A percentile compares a stretch with the other conserved stretches of the same genome.
These are phyloP conservation scores for Botryobasidium botryosum DNA, from an alignment of 768 basidiomycete genomes.

Conservation along the genomic window DNA sequence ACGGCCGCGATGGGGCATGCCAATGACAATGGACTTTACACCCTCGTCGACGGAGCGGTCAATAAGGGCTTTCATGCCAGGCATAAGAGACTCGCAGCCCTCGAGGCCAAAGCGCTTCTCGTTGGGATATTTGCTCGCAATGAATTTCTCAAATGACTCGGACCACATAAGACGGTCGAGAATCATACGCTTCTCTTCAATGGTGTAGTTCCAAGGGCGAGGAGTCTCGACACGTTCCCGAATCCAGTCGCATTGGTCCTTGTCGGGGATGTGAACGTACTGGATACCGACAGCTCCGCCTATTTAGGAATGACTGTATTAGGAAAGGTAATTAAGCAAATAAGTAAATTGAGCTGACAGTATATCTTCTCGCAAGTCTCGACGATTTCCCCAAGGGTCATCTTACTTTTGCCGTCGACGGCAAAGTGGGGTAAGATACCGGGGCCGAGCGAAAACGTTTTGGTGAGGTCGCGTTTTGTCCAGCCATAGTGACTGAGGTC, in stretches of 20 bases:
- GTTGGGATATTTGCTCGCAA: constrained; percentile 95
- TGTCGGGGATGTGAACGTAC: constrained; percentile 92
- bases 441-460: constrained; percentile 85
- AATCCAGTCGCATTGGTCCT: constrained; percentile 99
- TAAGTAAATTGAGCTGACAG: constrained; percentile 31
- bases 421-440: constrained; percentile 95
- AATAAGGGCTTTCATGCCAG: constrained; percentile 99
- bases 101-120: constrained; percentile 99
- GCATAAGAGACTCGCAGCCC: constrained; percentile 92
- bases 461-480: constrained; percentile 83
- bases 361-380: constrained; percentile 82
- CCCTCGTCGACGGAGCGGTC: constrained; percentile 96
- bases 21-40: constrained; percentile 89
- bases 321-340: not conserved
- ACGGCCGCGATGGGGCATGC: constrained; percentile 98
- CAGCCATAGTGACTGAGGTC: constrained; percentile 91
- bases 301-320: constrained; percentile 20
- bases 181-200: constrained; percentile 98
- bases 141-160: constrained; percentile 98
- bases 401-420: constrained; percentile 65
- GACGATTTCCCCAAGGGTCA: constrained; percentile 86
- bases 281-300: constrained; percentile 81
- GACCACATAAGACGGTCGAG: constrained; percentile 99
- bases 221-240: constrained; percentile 90
- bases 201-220: constrained; percentile 91